phyloP scores from a whole-genome alignment of 306 rosid species.

The Castanospermum australe region DNA sequence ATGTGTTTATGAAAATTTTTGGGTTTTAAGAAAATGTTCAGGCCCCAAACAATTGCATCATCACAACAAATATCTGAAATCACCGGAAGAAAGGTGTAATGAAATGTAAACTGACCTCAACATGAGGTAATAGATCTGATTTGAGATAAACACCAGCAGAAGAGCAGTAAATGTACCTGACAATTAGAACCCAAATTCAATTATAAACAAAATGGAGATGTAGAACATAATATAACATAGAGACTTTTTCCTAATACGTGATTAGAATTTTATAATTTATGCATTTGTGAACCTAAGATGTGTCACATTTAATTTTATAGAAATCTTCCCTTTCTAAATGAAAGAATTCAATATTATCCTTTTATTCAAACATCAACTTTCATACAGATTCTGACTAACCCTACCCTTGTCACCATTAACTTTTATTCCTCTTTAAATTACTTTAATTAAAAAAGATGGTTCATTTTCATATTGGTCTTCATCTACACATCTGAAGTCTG shows the following conservation, averaged over 20 bases:
- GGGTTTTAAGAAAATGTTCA: neutral
- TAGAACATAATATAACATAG: neutral
- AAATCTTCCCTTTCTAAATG: neutral
- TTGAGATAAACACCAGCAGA: conserved; percentile 98
- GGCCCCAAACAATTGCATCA: neutral
- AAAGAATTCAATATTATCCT: neutral
- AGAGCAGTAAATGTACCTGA: conserved; percentile 98
- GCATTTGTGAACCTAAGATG: neutral
- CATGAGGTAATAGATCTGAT: conserved; percentile 80
- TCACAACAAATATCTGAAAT: neutral
- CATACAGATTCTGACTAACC: neutral
- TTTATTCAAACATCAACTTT: neutral
- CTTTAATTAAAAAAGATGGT: neutral
- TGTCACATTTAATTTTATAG: neutral
- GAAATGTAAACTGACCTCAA: conserved; percentile 62
- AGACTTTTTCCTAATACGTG: neutral
- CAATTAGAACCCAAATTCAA: neutral
- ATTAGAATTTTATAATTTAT: neutral
- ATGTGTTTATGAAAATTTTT: neutral
- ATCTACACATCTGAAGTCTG: neutral
- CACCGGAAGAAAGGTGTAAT: neutral
- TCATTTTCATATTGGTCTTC: neutral
- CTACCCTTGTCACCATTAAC: neutral
- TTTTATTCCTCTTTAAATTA: neutral
- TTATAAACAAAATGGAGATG: neutral